Evolutionary conservation across 371 early-diverging fungal species (phyloP).

Genomic region (Mucor circinelloides): DNA sequence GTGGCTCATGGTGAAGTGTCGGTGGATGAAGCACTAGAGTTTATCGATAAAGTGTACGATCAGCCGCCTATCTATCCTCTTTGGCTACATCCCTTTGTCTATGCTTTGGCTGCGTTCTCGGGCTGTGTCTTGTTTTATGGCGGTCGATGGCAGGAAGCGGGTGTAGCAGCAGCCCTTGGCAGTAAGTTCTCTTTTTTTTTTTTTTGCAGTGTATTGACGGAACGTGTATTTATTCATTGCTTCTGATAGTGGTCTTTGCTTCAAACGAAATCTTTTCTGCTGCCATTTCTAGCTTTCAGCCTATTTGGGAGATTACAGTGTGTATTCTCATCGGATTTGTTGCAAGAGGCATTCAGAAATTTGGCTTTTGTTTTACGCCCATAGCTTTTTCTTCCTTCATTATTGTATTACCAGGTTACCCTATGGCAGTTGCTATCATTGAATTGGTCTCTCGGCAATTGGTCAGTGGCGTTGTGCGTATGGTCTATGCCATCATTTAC

Average conservation of each 20-base stretch:
- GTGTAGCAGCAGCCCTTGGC: conserved; percentile 41
- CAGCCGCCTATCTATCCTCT: conserved; percentile 49
- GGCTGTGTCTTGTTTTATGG: conserved; percentile 50
- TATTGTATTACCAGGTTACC: conserved; percentile 72
- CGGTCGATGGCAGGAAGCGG: conserved; percentile 49
- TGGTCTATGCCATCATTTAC: conserved; percentile 78
- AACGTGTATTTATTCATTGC: too few relatives aligned
- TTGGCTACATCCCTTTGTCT: conserved; percentile 54
- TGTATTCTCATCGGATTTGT: conserved; percentile 71
- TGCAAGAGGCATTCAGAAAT: conserved; percentile 43
- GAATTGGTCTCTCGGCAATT: conserved; percentile 85
- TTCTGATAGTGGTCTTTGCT: conserved; percentile 52
- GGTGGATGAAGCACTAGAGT: conserved; percentile 57
- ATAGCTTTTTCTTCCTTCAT: conserved; percentile 55
- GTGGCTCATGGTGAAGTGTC: conserved; percentile 50
- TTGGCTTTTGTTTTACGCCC: conserved; percentile 49
- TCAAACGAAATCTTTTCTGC: conserved; percentile 43
- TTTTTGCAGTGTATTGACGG: too few relatives aligned
- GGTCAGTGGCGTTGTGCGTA: conserved; percentile 80
- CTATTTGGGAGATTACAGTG: conserved; percentile 71
- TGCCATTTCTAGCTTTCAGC: conserved; percentile 38
- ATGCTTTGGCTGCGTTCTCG: conserved; percentile 50
- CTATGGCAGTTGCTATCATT: conserved; percentile 75
- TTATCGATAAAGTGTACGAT: conserved; percentile 42
- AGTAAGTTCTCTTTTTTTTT: conserved; percentile 32